Evolutionary conservation across 305 asterid genomes (phyloP).

Genomic region (Fraxinus velutina): DNA sequence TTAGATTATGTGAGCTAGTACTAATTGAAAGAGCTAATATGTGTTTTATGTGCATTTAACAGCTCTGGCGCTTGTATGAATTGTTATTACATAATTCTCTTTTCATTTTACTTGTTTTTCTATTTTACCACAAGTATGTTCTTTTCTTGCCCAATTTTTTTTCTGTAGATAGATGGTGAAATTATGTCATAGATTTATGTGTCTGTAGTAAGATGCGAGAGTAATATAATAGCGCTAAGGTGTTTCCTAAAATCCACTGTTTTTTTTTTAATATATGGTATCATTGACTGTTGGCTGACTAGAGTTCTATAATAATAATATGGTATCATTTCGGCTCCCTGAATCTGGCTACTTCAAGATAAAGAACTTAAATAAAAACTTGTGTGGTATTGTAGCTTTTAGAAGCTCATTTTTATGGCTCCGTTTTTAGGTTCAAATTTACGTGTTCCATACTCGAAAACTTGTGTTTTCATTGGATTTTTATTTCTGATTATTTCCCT

Average conservation of each 20-base stretch:
- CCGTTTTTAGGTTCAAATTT: neutral
- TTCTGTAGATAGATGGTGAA: neutral
- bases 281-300: neutral
- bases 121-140: conserved; percentile 19
- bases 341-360: neutral
- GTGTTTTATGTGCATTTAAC: neutral
- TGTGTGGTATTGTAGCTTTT: neutral
- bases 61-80: conserved; percentile 10
- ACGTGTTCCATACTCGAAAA: neutral
- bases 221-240: neutral
- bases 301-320: neutral
- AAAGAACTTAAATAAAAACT: neutral
- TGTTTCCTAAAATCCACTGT: neutral
- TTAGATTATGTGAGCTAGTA: neutral
- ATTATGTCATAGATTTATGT: neutral
- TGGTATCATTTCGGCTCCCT: neutral
- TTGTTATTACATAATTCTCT: neutral
- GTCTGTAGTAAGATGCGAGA: neutral
- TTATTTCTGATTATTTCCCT: neutral
- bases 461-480: neutral
- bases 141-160: conserved; percentile 8
- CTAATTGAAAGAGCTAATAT: neutral
- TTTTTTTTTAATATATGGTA: neutral
- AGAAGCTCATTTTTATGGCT: neutral
- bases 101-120: neutral